Evolutionary conservation across 345 rosid genomes (phyloP).

Genomic region (Lepidium didymum): DNA sequence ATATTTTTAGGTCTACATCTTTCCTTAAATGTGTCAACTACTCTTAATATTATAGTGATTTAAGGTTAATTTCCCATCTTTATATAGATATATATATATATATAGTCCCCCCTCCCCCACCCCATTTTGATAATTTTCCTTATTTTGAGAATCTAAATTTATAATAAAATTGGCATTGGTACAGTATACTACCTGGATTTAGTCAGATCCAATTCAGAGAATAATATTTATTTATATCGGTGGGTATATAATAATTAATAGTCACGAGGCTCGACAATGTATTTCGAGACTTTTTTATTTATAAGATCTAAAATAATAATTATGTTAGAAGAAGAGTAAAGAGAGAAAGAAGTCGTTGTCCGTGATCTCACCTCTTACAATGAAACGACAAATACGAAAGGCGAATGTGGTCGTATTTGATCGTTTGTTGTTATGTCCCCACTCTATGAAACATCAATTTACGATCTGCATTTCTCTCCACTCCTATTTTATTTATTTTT

Average conservation of each 20-base stretch:
- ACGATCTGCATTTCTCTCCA: slow-evolving; percentile 25
- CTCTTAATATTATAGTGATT: neutral
- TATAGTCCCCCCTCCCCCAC: too few species aligned
- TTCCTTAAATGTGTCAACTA: slow-evolving; percentile 14
- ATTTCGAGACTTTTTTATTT: neutral
- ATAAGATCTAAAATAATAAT: neutral
- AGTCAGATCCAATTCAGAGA: slow-evolving; percentile 23
- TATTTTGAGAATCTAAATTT: neutral
- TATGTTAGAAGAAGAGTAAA: neutral
- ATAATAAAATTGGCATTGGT: neutral
- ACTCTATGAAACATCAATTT: slow-evolving; percentile 4
- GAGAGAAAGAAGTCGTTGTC: slow-evolving; percentile 11
- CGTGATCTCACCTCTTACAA: slow-evolving; percentile 1
- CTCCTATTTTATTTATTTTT: slow-evolving; percentile 5
- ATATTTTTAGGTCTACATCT: slow-evolving; percentile 1
- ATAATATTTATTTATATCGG: slow-evolving; percentile 23
- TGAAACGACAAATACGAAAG: slow-evolving; percentile 16
- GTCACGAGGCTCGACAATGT: slow-evolving; percentile 29
- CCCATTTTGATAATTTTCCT: neutral
- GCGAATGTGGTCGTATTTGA: slow-evolving; percentile 14
- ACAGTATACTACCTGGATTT: slow-evolving; percentile 5
- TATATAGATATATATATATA: neutral
- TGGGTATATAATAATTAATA: slow-evolving; percentile 11
- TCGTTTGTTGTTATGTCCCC: slow-evolving; percentile 16
- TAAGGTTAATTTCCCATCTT: neutral